These are phyloP conservation scores for Fusarium sp. DNA, from an alignment of 2,329 filamentous ascomycete species.

Conservation along the genomic window DNA sequence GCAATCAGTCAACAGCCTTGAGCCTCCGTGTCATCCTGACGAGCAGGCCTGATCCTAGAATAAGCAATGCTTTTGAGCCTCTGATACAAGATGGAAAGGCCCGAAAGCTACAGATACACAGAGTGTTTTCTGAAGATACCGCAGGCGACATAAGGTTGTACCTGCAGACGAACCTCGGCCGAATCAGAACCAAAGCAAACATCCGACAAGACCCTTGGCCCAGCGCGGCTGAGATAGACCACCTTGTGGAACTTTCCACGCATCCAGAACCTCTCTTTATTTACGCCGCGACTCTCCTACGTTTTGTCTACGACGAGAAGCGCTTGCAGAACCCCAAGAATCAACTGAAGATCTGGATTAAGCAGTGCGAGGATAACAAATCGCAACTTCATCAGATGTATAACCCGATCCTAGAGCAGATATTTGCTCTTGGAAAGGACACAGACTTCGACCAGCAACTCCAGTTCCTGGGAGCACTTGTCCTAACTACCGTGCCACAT, in stretches of 20 bases:
- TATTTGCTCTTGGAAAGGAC: not conserved
- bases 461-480: not conserved
- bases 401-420: not conserved
- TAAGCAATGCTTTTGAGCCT: accelerated
- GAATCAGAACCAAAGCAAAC: not conserved
- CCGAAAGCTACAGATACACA: not conserved
- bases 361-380: not conserved
- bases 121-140: not conserved
- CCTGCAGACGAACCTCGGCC: accelerated
- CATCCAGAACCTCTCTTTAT: not conserved
- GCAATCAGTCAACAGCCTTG: accelerated
- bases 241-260: not conserved
- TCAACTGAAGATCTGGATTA: not conserved
- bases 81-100: accelerated
- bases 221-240: not conserved
- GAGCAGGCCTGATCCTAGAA: not conserved
- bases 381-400: not conserved
- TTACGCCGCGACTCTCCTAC: not conserved
- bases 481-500: not conserved
- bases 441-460: not conserved
- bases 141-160: not conserved
- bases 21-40: accelerated
- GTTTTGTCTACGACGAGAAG: not conserved
- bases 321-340: not conserved
- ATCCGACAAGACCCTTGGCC: not conserved